Evolutionary conservation across 2,329 filamentous ascomycete species (phyloP).

Genomic region (Colletotrichum musicola): DNA sequence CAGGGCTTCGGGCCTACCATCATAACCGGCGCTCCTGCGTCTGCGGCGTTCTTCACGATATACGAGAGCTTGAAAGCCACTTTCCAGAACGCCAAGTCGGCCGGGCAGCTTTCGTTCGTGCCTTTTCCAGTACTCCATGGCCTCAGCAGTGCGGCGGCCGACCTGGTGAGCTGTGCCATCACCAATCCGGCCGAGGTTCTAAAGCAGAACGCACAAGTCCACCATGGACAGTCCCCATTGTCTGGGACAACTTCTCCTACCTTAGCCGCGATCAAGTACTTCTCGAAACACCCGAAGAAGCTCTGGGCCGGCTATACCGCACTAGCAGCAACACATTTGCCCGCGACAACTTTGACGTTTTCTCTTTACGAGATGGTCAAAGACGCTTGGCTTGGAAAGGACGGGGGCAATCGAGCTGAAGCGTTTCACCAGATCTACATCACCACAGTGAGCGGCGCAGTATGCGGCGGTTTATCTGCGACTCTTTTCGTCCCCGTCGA

Average conservation of each 20-base stretch:
- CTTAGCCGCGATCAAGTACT: background rate
- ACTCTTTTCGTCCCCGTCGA: constrained; percentile 41
- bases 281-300: background rate
- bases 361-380: constrained; percentile 13
- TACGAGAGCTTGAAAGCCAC: constrained; percentile 39
- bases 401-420: background rate
- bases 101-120: constrained; percentile 17
- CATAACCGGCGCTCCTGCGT: constrained; percentile 36
- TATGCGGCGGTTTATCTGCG: constrained; percentile 30
- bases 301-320: constrained; percentile 24
- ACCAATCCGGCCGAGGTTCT: constrained; percentile 41
- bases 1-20: constrained; percentile 42
- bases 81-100: constrained; percentile 6
- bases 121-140: constrained; percentile 36
- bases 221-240: background rate
- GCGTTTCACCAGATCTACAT: background rate
- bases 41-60: constrained; percentile 40
- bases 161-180: constrained; percentile 39
- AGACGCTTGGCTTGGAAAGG: background rate
- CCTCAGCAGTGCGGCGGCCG: constrained; percentile 38
- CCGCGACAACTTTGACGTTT: constrained; percentile 6
- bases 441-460: constrained; percentile 26
- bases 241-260: background rate
- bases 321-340: constrained; percentile 8
- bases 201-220: constrained; percentile 42